Percentiles rank a stretch among this genome's conserved stretches.
Conservation (phyloP, 1,284 basidiomycete genomes). For the Heterobasidion annosum region DNA sequence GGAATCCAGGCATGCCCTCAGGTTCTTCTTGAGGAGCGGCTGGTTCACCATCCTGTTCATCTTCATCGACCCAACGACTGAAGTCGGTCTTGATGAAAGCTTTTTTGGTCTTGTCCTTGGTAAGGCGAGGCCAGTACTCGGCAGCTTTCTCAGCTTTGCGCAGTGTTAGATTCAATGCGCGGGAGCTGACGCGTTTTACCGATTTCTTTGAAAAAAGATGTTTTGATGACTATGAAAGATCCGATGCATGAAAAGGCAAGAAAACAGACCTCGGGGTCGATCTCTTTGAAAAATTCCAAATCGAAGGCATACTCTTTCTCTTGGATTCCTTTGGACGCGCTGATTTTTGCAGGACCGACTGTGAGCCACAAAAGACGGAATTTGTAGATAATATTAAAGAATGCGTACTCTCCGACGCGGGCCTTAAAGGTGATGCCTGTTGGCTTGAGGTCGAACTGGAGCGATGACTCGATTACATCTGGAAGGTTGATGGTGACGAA, state of each 20-base stretch:
- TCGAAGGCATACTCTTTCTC: slow-evolving; percentile 65
- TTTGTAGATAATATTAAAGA: not conserved
- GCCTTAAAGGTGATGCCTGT: slow-evolving; percentile 66
- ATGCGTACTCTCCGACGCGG: slow-evolving; percentile 58
- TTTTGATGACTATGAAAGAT: slow-evolving; percentile 5
- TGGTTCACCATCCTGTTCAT: slow-evolving; percentile 73
- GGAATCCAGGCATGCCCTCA: slow-evolving; percentile 36
- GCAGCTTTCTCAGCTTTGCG: slow-evolving; percentile 71
- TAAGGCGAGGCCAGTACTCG: slow-evolving; percentile 87
- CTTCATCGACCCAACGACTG: slow-evolving; percentile 90
- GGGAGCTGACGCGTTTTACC: slow-evolving; percentile 50
- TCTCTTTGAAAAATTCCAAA: slow-evolving; percentile 65
- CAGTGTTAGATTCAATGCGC: slow-evolving; percentile 58
- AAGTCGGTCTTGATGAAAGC: slow-evolving; percentile 89
- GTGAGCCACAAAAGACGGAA: too few relatives aligned
- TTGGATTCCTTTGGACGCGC: slow-evolving; percentile 40
- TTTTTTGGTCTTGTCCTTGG: slow-evolving; percentile 76
- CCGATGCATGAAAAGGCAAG: not conserved
- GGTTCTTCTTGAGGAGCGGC: slow-evolving; percentile 33
- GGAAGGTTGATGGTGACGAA: slow-evolving; percentile 82
- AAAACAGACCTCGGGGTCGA: slow-evolving; percentile 59
- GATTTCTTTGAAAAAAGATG: slow-evolving; percentile 42
- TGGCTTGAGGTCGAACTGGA: slow-evolving; percentile 58
- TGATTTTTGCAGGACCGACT: slow-evolving; percentile 11
- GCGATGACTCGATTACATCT: slow-evolving; percentile 56